These are phyloP conservation scores for Dendrobium huoshanense DNA, from an alignment of 106 monocot species.

Conservation along the genomic window DNA sequence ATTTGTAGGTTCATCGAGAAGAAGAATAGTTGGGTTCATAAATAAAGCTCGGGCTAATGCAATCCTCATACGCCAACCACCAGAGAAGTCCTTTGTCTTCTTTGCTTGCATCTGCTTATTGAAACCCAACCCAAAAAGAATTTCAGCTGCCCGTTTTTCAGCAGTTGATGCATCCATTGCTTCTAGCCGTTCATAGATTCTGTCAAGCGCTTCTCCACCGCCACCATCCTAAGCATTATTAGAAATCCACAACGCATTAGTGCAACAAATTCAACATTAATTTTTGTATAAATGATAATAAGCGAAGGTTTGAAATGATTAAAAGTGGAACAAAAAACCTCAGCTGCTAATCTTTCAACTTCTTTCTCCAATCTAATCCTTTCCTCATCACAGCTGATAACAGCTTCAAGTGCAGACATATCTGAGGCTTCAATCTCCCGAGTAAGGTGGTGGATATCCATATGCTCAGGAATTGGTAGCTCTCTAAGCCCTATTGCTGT, in stretches of 20 bases:
- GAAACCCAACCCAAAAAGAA: constrained; percentile 90
- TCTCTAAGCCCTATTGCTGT: constrained; percentile 74
- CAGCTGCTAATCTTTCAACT: constrained; percentile 62
- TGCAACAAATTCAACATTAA: not conserved
- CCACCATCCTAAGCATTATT: constrained; percentile 49
- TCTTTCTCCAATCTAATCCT: constrained; percentile 80
- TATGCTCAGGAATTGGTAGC: constrained; percentile 92
- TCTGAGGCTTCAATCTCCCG: constrained; percentile 97
- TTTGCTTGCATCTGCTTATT: constrained; percentile 93
- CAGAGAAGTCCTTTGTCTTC: constrained; percentile 94
- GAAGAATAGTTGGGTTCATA: constrained; percentile 97
- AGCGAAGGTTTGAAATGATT: not conserved
- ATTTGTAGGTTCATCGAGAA: constrained; percentile 97
- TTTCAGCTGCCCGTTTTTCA: constrained; percentile 98
- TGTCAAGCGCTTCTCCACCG: constrained; percentile 58
- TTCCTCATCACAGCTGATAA: constrained; percentile 92
- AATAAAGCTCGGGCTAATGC: constrained; percentile 92
- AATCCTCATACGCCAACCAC: constrained; percentile 99
- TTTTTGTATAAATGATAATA: not conserved
- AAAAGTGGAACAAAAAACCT: constrained; percentile 26
- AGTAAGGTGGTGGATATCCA: constrained; percentile 90
- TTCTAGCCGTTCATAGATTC: constrained; percentile 88
- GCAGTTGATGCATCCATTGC: constrained; percentile 93
- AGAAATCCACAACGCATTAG: constrained; percentile 4
- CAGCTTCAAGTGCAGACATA: constrained; percentile 87